phyloP scores from a whole-genome alignment of 2,329 filamentous ascomycete species.

The Metarhizium rileyi region DNA sequence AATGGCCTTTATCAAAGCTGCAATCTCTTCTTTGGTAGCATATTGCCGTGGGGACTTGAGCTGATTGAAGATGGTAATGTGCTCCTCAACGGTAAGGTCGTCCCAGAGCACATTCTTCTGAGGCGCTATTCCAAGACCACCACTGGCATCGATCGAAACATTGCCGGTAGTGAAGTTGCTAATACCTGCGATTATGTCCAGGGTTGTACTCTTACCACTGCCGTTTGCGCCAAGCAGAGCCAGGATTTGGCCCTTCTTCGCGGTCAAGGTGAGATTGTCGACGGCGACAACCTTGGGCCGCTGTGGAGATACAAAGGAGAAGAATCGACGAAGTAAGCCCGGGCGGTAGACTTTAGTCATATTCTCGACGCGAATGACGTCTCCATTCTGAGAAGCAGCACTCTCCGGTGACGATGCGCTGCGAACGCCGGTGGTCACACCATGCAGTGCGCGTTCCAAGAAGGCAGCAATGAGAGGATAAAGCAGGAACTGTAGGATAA shows the following conservation, averaged over 20 bases:
- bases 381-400: conserved; percentile 55
- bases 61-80: conserved; percentile 73
- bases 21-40: conserved; percentile 49
- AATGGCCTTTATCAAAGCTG: conserved; percentile 55
- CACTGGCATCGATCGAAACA: conserved; percentile 68
- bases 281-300: conserved; percentile 60
- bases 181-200: conserved; percentile 79
- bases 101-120: conserved; percentile 95
- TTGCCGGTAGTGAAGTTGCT: conserved; percentile 65
- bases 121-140: conserved; percentile 76
- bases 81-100: conserved; percentile 75
- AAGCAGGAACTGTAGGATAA: conserved; percentile 56
- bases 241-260: conserved; percentile 71
- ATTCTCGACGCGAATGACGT: conserved; percentile 15
- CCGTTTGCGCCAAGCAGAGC: conserved; percentile 84
- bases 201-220: conserved; percentile 80
- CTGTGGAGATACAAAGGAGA: conserved; percentile 20
- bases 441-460: conserved; percentile 48
- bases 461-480: conserved; percentile 64
- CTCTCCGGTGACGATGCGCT: conserved; percentile 19
- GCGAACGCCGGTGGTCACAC: conserved; percentile 39
- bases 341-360: conserved; percentile 75
- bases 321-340: conserved; percentile 46
- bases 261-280: conserved; percentile 61
- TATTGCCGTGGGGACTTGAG: conserved; percentile 56